phyloP scores from a whole-genome alignment of 805 yeast species.

The Candida railenensis region DNA sequence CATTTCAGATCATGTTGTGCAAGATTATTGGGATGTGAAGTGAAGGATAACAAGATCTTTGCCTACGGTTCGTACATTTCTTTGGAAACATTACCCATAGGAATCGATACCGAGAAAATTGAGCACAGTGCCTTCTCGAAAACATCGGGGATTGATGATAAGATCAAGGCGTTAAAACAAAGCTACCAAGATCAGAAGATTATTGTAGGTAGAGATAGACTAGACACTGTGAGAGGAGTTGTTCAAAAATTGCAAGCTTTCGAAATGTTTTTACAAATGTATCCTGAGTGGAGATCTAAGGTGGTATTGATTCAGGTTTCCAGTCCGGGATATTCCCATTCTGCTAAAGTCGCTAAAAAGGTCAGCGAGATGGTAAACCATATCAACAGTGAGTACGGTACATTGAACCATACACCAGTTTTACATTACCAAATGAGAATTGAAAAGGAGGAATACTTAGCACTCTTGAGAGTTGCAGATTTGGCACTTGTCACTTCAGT shows the following conservation, averaged over 20 bases:
- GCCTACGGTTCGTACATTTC: conserved; percentile 78
- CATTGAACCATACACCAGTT: conserved; percentile 80
- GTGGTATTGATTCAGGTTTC: conserved; percentile 92
- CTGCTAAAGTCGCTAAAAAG: conserved; percentile 70
- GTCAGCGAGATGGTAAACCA: conserved; percentile 78
- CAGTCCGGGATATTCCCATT: conserved; percentile 65
- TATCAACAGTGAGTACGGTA: conserved; percentile 84
- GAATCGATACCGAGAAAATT: conserved; percentile 75
- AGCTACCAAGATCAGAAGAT: conserved; percentile 67
- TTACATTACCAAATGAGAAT: conserved; percentile 91
- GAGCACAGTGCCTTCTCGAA: conserved; percentile 56
- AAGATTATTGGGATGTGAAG: conserved; percentile 81
- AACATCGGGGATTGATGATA: conserved; percentile 50
- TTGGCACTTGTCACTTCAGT: conserved; percentile 85
- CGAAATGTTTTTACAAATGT: conserved; percentile 83
- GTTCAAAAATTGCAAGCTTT: conserved; percentile 90
- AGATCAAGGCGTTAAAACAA: conserved; percentile 62
- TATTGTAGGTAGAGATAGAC: conserved; percentile 90
- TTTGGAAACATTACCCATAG: conserved; percentile 80
- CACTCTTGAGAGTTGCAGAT: conserved; percentile 86
- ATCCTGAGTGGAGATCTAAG: conserved; percentile 86
- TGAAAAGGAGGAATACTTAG: conserved; percentile 84
- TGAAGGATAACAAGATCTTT: conserved; percentile 52
- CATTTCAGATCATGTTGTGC: conserved; percentile 92
- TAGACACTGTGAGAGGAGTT: conserved; percentile 91